These are phyloP conservation scores for Tolypocladium inflatum DNA, from an alignment of 2,329 filamentous ascomycete species.

Conservation along the genomic window DNA sequence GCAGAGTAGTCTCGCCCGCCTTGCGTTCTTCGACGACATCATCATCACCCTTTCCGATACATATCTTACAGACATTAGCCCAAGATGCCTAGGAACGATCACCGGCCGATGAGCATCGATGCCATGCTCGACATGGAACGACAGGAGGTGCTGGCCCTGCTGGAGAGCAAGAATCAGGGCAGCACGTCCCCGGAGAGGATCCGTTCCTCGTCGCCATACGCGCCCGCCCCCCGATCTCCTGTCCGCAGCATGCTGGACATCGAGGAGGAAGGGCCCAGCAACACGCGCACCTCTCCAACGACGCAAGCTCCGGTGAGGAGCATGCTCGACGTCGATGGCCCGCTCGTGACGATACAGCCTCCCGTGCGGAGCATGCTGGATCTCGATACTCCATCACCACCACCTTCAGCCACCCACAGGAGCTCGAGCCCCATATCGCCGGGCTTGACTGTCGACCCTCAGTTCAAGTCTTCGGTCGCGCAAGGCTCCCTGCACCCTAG, in stretches of 20 bases:
- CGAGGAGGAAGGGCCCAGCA: slow-evolving; percentile 24
- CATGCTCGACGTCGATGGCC: slow-evolving; percentile 51
- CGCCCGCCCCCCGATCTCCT: slow-evolving; percentile 50
- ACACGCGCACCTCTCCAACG: slow-evolving; percentile 19
- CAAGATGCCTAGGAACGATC: slow-evolving; percentile 22
- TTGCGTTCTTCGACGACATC: not conserved
- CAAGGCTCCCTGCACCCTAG: slow-evolving; percentile 27
- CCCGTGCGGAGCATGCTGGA: slow-evolving; percentile 45
- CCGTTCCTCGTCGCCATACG: slow-evolving; percentile 44
- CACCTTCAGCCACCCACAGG: slow-evolving; percentile 13
- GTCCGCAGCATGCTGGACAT: slow-evolving; percentile 60
- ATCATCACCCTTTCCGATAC: not conserved
- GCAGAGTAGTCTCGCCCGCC: not conserved
- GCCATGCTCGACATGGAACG: slow-evolving; percentile 70
- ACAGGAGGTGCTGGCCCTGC: slow-evolving; percentile 59
- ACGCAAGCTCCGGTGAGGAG: slow-evolving; percentile 51
- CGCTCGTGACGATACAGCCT: slow-evolving; percentile 25
- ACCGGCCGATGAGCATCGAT: slow-evolving; percentile 61
- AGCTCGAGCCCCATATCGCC: slow-evolving; percentile 25
- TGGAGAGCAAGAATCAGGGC: slow-evolving; percentile 40
- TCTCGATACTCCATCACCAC: slow-evolving; percentile 28
- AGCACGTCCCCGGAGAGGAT: slow-evolving; percentile 24
- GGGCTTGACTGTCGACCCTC: slow-evolving; percentile 8
- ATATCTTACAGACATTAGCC: not conserved
- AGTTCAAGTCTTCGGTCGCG: slow-evolving; percentile 12